Evolutionary conservation across 2,329 filamentous ascomycete genomes (phyloP).

Genomic region (Diplodia mutila): DNA sequence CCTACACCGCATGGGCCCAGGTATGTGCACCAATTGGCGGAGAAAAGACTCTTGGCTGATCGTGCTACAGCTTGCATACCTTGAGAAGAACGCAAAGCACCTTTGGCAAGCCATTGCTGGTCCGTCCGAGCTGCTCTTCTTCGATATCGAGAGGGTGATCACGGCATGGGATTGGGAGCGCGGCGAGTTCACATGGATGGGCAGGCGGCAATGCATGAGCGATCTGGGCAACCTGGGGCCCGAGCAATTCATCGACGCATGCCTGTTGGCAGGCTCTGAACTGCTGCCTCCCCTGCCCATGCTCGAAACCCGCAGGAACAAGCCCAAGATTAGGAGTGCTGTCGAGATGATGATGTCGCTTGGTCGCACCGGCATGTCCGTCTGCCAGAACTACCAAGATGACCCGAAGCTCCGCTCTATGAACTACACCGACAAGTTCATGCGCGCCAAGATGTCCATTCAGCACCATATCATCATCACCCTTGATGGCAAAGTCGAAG

Average conservation of each 20-base stretch:
- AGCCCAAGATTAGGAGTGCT: constrained; percentile 71
- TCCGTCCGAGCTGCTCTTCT: constrained; percentile 81
- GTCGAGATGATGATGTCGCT: constrained; percentile 71
- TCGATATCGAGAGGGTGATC: constrained; percentile 78
- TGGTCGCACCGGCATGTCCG: constrained; percentile 70
- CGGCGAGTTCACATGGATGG: constrained; percentile 65
- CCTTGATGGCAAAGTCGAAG: constrained; percentile 74
- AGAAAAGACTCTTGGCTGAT: constrained; percentile 35
- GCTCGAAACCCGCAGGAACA: constrained; percentile 64
- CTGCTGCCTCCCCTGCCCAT: constrained; percentile 81
- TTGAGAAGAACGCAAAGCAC: constrained; percentile 71
- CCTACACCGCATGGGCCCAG: constrained; percentile 86
- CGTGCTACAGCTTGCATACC: constrained; percentile 69
- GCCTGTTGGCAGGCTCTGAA: constrained; percentile 79
- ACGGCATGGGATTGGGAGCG: constrained; percentile 70
- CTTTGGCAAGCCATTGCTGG: constrained; percentile 78
- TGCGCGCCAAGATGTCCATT: constrained; percentile 80
- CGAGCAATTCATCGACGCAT: constrained; percentile 79
- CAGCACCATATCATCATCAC: constrained; percentile 86
- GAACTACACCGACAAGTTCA: constrained; percentile 83
- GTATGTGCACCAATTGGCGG: constrained; percentile 51
- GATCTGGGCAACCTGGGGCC: constrained; percentile 67
- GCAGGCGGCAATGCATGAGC: constrained; percentile 71
- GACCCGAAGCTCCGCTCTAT: constrained; percentile 71
- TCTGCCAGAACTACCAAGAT: constrained; percentile 79